Conservation (phyloP, 768 basidiomycete species). For the Fibroporia radiculosa region DNA sequence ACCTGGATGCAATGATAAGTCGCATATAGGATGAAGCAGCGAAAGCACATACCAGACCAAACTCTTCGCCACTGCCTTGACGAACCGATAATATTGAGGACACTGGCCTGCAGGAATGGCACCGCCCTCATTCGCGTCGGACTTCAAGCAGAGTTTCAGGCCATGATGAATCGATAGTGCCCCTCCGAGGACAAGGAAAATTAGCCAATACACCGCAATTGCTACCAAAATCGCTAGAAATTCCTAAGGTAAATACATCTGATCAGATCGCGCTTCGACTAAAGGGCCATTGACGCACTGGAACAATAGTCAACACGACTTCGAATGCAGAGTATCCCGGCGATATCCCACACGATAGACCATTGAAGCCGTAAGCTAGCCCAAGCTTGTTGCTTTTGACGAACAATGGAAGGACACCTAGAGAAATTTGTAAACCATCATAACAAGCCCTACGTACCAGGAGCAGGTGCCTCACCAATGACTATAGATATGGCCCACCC, state of each 20-base stretch:
- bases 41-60: constrained; percentile 56
- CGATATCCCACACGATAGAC: constrained; percentile 46
- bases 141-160: constrained; percentile 42
- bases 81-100: constrained; percentile 51
- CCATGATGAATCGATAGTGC: constrained; percentile 44
- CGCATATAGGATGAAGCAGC: not conserved
- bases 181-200: constrained; percentile 55
- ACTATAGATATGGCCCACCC: constrained; percentile 49
- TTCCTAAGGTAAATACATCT: constrained; percentile 32
- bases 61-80: constrained; percentile 51
- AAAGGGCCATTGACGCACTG: constrained; percentile 35
- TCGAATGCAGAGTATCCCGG: constrained; percentile 31
- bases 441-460: not conserved
- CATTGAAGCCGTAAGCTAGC: constrained; percentile 44
- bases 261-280: not conserved
- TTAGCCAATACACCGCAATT: constrained; percentile 47
- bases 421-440: constrained; percentile 1
- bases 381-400: constrained; percentile 30
- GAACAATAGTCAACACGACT: constrained; percentile 52
- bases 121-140: constrained; percentile 35
- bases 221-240: constrained; percentile 50
- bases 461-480: constrained; percentile 35
- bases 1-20: constrained; percentile 33
- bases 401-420: constrained; percentile 17
- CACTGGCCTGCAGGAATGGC: constrained; percentile 7